Evolutionary conservation across 352 stramenopile genomes (phyloP), one percentile per base, ranked within the genome.

Genomic region (Globisporangium nunn): DNA sequence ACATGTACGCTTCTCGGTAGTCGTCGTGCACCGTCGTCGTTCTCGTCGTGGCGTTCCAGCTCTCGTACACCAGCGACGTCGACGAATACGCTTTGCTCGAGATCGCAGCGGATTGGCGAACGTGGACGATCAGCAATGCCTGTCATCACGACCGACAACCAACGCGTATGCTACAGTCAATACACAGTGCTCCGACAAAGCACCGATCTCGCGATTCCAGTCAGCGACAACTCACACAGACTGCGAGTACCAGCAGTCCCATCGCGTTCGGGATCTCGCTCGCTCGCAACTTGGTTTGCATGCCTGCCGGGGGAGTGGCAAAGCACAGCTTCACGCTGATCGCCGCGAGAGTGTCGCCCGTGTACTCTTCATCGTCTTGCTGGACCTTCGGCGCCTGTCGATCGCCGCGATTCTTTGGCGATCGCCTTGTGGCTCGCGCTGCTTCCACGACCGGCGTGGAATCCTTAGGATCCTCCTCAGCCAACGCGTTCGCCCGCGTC

Each of bases 1-100:
- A 95, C n/a, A 62, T 60, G 63, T 88, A 95, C 3, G 82, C 85
- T 69, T 95, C 85, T 17, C 85, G 79, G 47, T 88, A 92, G 51
- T 95, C 85, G 50, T 95, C 85, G 33, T 86, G 67, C 7, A 85
- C 50, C 12, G 67, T 68, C 28, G 68, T 73, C 30, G 71, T 46
- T 15, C 61, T 64, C 14, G 72, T 85, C 17, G 66, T 81, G 29
- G 64, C 61, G 49, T 91, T 75, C 54, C 76, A 71, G 58, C 74
- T 67, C 51, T 90, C 70, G 46, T 82, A 74, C n/a, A 89, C 71
- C 31, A 95, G 74, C 28, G 80, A 85, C 8, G 85, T 90, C 3
- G 81, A 92, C 5, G 85, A 93, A 54, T 87, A 93, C 3, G 85
- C 78, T 63, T 88, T 88, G 23, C 64, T 78, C 6, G 81, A 74